These are phyloP conservation scores for Circinella minor DNA, from an alignment of 371 early-diverging fungal species.

Conservation along the genomic window DNA sequence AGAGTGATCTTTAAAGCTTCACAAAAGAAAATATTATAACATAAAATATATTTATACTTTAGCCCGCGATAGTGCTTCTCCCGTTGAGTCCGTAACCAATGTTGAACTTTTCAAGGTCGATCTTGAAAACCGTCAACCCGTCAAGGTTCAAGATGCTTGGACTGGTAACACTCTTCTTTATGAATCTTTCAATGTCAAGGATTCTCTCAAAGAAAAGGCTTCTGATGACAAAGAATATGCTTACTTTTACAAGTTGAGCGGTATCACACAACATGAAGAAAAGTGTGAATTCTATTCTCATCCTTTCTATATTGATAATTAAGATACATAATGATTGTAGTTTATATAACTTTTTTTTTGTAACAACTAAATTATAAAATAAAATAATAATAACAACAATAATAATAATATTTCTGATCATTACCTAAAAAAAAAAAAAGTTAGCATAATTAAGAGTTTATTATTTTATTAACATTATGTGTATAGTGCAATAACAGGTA, in stretches of 20 bases:
- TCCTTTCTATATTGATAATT: slow-evolving; percentile 47
- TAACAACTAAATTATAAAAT: no score
- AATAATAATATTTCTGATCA: neutral
- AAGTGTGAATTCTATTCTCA: slow-evolving; percentile 49
- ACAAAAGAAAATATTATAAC: no score
- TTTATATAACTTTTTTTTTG: no score
- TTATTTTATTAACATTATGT: no score
- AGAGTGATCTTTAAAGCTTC: no score
- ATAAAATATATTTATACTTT: no score
- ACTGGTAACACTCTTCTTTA: slow-evolving; percentile 27
- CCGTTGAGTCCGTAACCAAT: slow-evolving; percentile 29
- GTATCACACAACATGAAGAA: slow-evolving; percentile 47
- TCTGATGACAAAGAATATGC: slow-evolving; percentile 33
- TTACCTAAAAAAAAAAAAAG: neutral
- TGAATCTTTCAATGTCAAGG: slow-evolving; percentile 47
- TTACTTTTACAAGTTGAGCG: slow-evolving; percentile 49
- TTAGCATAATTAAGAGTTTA: no score
- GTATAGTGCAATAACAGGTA: no score
- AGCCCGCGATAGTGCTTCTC: slow-evolving; percentile 49
- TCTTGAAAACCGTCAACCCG: slow-evolving; percentile 36
- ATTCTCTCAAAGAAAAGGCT: slow-evolving; percentile 35
- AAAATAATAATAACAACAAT: neutral
- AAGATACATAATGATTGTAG: neutral
- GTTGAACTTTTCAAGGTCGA: slow-evolving; percentile 46
- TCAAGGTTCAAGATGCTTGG: slow-evolving; percentile 42